Base-by-base conservation (phyloP, 148 eudicot genomes). In the Oxyria digyna region DNA sequence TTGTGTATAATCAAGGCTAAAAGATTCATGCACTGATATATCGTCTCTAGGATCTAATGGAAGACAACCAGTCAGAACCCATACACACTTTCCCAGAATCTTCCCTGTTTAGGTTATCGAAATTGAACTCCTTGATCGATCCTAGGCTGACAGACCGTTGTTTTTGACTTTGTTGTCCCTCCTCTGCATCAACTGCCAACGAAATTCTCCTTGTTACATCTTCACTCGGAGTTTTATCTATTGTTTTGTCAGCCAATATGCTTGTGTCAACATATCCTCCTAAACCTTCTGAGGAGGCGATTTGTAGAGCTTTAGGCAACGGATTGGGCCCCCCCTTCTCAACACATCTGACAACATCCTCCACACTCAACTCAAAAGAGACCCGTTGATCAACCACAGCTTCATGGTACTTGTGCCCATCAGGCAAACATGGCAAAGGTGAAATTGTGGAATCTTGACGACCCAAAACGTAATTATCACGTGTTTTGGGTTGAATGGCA, bases 81-180 rank as follows among this genome's bases (percentile, higher is more conserved):
- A 81, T 71, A 69, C 70, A 57, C 29, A 79, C 79, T 41, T 78
- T 78, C 43, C 81, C 81, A 6, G 87, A 69, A 62, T 77, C 70
- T 68, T 73, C 79, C 75, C 82, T 91, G 43, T 88, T 87, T 29
- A 78, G 69, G 62, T 82, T 87, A 59, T 85, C 88, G 70, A 94
- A 94, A 68, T 88, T 89, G 78, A 94, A 94, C 64, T 94, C 99
- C 74, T 91, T 94, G 40, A 78, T 71, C 15, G 97, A 85, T 62
- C 97, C 93, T 1, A 91, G 93, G 32, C 92, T 81, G 31, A 78
- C 76, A 7, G 96, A 88, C 27, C 87, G 79, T 20, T 84, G 91
- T 82, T 81, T 91, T 48, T 81, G 86, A 74, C 77, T 80, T 42
- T 77, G 69, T 37, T 77, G 79, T 42, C 79, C 89, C 67, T 71